These are phyloP conservation scores for Mucor velutinosus DNA, from an alignment of 371 early-diverging fungal genomes.

Conservation along the genomic window DNA sequence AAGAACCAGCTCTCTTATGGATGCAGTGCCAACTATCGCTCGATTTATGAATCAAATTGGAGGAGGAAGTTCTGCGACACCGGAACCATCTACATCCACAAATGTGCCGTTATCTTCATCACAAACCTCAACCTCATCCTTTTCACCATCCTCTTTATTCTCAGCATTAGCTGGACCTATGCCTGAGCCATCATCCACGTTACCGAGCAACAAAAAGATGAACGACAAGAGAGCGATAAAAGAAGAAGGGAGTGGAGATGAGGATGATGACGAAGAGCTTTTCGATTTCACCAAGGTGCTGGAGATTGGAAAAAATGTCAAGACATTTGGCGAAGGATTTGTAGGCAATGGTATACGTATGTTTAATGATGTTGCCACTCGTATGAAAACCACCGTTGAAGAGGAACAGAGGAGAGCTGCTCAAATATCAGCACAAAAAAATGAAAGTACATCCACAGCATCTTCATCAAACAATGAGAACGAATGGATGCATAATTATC, in stretches of 20 bases:
- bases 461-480: neutral
- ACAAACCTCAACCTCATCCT: slow-evolving; percentile 7
- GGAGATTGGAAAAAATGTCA: slow-evolving; percentile 42
- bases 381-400: slow-evolving; percentile 21
- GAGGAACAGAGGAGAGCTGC: neutral
- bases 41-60: slow-evolving; percentile 36
- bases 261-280: slow-evolving; percentile 32
- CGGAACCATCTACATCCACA: neutral
- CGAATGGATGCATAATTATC: slow-evolving; percentile 5
- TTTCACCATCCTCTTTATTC: slow-evolving; percentile 39
- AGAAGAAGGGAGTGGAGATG: slow-evolving; percentile 17
- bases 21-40: slow-evolving; percentile 32
- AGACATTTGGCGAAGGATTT: slow-evolving; percentile 34
- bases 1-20: slow-evolving; percentile 29
- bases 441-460: neutral
- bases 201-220: neutral
- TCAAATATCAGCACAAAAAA: neutral
- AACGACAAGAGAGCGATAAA: neutral
- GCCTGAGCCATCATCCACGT: slow-evolving; percentile 2
- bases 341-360: slow-evolving; percentile 42
- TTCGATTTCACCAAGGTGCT: slow-evolving; percentile 49
- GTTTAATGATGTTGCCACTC: slow-evolving; percentile 41
- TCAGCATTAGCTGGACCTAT: slow-evolving; percentile 37
- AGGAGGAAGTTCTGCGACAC: neutral
- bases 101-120: neutral